Evolutionary conservation across 2,329 filamentous ascomycete species (phyloP), one percentile per base, ranked within the genome.

Genomic region (Trichoderma citrinoviride): DNA sequence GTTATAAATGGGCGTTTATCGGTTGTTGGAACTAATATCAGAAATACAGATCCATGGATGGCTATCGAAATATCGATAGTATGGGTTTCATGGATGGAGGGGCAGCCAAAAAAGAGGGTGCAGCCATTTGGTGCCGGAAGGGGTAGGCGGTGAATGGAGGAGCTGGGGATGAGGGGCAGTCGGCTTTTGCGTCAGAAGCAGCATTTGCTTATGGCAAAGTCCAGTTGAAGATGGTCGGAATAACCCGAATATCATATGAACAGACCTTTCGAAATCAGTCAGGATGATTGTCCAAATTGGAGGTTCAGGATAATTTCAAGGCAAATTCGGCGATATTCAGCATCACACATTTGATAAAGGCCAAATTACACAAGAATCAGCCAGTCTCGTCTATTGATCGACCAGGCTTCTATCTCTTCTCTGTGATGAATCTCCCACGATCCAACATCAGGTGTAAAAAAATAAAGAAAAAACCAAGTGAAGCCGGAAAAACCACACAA

Each of bases 131-230:
- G 44, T 37, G 46, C n/a, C 66, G 65, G 12, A 70, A 69, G 19
- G 6, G 65, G 72, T 50, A 73, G 71, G 73, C 64, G 66, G 66
- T 67, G 60, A 63, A n/a, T n/a, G n/a, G 43, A 17, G n/a, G 14
- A 37, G 27, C 10, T 21, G 12, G n/a, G n/a, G 2, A 29, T 33
- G 54, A 65, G 54, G 49, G 47, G 44, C 56, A 50, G 15, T 2
- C n/a, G 50, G 29, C 27, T 27, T 27, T 52, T 52, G 47, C 47
- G 47, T 33, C 25, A 29, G 47, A 50, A 33, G 44, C 21, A 49
- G 14, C n/a, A 27, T 27, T 49, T 21, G 19, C 19, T 29, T 15
- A 29, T 50, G 1, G n/a, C 14, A 15, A 49, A 15, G 17, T n/a
- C n/a, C n/a, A 49, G 14, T 8, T 4, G 14, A 23, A 25, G 15